phyloP scores from a whole-genome alignment of 2,329 filamentous ascomycete species.

The Phyllosticta ampelicida region DNA sequence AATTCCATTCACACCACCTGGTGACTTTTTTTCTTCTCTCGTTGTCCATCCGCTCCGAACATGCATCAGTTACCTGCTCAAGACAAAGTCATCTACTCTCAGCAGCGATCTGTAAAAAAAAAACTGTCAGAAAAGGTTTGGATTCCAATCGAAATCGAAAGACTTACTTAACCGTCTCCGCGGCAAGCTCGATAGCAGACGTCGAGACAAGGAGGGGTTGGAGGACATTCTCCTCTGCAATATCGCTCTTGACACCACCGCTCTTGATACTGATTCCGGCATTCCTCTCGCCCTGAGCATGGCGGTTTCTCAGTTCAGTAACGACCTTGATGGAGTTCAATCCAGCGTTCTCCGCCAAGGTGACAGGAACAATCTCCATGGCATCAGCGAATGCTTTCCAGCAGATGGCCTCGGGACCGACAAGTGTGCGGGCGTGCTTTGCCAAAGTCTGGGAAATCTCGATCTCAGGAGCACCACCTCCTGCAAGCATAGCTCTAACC shows the following conservation, averaged over 20 bases:
- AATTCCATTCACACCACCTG: neutral
- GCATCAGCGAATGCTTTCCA: slow-evolving; percentile 99
- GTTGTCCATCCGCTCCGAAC: neutral
- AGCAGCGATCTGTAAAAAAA: slow-evolving; percentile 24
- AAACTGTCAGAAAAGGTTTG: neutral
- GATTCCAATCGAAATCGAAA: neutral
- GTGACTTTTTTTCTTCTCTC: neutral
- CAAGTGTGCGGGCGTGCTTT: slow-evolving; percentile 69
- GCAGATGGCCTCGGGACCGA: slow-evolving; percentile 92
- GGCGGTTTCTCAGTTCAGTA: slow-evolving; percentile 85
- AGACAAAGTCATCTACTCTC: slow-evolving; percentile 56
- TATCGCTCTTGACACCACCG: slow-evolving; percentile 93
- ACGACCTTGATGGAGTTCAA: slow-evolving; percentile 98
- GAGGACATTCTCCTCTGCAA: slow-evolving; percentile 91
- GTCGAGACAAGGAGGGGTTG: slow-evolving; percentile 95
- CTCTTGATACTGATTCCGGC: slow-evolving; percentile 98
- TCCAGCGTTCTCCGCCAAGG: slow-evolving; percentile 91
- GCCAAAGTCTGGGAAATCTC: slow-evolving; percentile 84
- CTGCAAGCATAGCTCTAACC: slow-evolving; percentile 70
- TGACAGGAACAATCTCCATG: slow-evolving; percentile 93
- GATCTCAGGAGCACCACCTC: slow-evolving; percentile 92
- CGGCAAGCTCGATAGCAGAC: slow-evolving; percentile 90
- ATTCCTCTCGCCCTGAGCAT: slow-evolving; percentile 90
- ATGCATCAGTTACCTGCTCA: slow-evolving; percentile 28
- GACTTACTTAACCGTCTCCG: slow-evolving; percentile 85